Percentiles rank a stretch among this genome's conserved stretches.
Conservation (phyloP, 2,329 filamentous ascomycete genomes). For the Paraconiothyrium sp. region DNA sequence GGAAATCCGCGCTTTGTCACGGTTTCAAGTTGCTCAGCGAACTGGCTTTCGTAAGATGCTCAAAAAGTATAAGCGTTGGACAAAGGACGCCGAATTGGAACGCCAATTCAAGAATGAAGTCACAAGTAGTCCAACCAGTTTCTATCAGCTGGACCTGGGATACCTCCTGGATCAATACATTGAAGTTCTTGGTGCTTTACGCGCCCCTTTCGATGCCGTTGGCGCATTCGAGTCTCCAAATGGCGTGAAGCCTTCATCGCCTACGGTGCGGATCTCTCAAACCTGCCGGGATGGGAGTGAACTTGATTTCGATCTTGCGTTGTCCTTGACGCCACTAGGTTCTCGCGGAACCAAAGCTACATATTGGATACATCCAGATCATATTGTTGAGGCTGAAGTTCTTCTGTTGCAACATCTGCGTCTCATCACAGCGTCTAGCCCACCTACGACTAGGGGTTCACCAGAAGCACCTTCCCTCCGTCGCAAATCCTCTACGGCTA, state of each 20-base stretch:
- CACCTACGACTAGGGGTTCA: conserved; percentile 29
- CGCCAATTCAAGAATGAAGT: conserved; percentile 73
- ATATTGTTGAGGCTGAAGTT: conserved; percentile 63
- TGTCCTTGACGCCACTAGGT: conserved; percentile 59
- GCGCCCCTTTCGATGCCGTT: conserved; percentile 54
- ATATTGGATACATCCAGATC: conserved; percentile 65
- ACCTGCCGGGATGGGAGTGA: conserved; percentile 52
- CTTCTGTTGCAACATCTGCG: conserved; percentile 61
- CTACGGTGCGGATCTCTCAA: conserved; percentile 50
- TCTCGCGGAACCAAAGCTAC: conserved; percentile 56
- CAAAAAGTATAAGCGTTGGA: conserved; percentile 92
- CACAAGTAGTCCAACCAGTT: conserved; percentile 73
- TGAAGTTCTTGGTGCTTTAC: conserved; percentile 55
- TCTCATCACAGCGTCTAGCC: conserved; percentile 43
- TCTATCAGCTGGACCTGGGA: conserved; percentile 72
- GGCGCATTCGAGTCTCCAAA: conserved; percentile 26
- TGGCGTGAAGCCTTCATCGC: conserved; percentile 29
- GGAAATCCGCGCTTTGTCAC: conserved; percentile 74
- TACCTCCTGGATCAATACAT: conserved; percentile 61
- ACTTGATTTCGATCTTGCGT: conserved; percentile 60
- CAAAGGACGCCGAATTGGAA: conserved; percentile 72
- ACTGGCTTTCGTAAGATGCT: conserved; percentile 83
- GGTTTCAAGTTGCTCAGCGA: conserved; percentile 78
- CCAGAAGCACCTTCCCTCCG: conserved; percentile 34
- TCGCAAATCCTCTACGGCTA: conserved; percentile 37